These are phyloP conservation scores for Leucocoprinus sp. DNA, from an alignment of 768 basidiomycete genomes.

Conservation along the genomic window DNA sequence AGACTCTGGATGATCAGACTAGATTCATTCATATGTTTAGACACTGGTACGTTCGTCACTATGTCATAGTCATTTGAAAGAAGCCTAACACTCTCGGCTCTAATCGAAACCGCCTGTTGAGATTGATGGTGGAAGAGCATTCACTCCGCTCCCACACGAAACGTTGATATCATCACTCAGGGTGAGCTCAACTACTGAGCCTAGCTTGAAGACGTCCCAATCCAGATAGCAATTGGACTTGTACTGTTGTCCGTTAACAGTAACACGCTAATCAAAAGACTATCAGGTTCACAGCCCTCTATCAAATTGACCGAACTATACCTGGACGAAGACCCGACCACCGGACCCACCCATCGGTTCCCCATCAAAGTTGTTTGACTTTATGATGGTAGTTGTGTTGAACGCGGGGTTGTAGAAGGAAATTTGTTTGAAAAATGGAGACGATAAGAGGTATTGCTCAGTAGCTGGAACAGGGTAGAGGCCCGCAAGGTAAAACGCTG, in stretches of 20 bases:
- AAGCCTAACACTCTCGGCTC: background rate
- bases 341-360: constrained; percentile 45
- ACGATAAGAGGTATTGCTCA: constrained; percentile 48
- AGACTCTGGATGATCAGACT: no score
- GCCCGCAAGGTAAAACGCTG: constrained; percentile 48
- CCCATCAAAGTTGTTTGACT: constrained; percentile 38
- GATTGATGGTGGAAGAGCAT: constrained; percentile 50
- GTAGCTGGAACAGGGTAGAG: constrained; percentile 60
- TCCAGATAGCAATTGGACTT: constrained; percentile 59
- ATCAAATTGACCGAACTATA: constrained; percentile 15
- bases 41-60: no score
- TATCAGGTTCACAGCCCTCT: background rate
- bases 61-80: background rate
- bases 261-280: constrained; percentile 35
- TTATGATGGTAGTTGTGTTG: constrained; percentile 50
- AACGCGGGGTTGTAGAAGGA: constrained; percentile 54
- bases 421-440: constrained; percentile 52
- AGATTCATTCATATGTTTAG: no score
- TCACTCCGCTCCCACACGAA: constrained; percentile 37
- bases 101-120: constrained; percentile 55
- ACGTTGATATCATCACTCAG: constrained; percentile 45
- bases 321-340: constrained; percentile 51
- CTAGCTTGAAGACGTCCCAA: constrained; percentile 52
- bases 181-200: constrained; percentile 46
- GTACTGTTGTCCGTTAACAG: constrained; percentile 47